A percentile compares a stretch with the other conserved stretches of the same genome.
Conservation (phyloP, 176 grass and related monocot genomes). For the Bromus sterilis region DNA sequence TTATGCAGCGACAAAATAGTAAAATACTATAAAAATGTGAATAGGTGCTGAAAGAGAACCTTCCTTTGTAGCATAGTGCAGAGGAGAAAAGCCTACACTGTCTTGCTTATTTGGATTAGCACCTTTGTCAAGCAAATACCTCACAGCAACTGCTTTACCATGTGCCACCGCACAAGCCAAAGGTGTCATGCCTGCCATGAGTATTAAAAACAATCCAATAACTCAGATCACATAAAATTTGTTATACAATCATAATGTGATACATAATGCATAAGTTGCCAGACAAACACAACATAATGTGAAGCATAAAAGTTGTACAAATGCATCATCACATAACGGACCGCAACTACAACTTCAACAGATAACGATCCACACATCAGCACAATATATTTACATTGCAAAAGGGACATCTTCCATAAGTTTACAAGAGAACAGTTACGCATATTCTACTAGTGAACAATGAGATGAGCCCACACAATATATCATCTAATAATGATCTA, state of each 20-base stretch:
- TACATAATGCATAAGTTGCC: too few species aligned
- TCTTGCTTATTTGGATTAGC: conserved; percentile 29
- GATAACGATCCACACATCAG: background rate
- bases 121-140: conserved; percentile 30
- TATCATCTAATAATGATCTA: background rate
- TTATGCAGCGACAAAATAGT: background rate
- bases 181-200: conserved; percentile 25
- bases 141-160: conserved; percentile 24
- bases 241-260: too few species aligned
- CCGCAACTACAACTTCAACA: background rate
- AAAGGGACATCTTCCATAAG: background rate
- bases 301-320: background rate
- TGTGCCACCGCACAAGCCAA: conserved; percentile 15
- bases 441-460: too few species aligned
- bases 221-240: background rate
- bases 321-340: background rate
- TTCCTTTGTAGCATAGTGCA: conserved; percentile 31
- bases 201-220: background rate
- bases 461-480: background rate
- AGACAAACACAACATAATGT: background rate
- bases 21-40: background rate
- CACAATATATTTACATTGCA: background rate
- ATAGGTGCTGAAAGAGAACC: conserved; percentile 7
- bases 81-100: conserved; percentile 12
- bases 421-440: too few species aligned